These are phyloP conservation scores for Paspalum notatum DNA, from an alignment of 176 grass and related monocot species.

Conservation along the genomic window DNA sequence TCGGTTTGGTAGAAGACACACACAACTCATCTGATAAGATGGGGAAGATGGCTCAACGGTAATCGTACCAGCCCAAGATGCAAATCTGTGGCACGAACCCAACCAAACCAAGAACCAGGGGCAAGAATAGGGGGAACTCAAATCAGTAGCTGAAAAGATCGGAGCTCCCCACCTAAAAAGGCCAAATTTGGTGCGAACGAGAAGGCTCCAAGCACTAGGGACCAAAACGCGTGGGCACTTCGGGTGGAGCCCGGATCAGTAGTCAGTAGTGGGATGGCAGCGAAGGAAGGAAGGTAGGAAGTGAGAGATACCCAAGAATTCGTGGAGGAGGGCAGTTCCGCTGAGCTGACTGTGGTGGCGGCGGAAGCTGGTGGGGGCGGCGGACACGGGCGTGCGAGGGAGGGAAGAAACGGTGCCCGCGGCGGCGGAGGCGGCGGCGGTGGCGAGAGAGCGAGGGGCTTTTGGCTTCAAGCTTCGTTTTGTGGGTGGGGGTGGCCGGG, in stretches of 20 bases:
- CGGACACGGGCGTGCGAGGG: neutral
- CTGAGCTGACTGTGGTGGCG: neutral
- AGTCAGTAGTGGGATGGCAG: neutral
- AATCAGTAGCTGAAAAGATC: conserved; percentile 42
- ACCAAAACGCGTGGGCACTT: conserved; percentile 32
- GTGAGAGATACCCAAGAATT: neutral
- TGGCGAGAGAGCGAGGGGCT: neutral
- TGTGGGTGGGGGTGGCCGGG: neutral
- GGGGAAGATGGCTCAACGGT: neutral
- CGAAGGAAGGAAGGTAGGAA: neutral
- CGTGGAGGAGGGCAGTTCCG: neutral
- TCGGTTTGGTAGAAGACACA: conserved; percentile 41
- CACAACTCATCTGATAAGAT: conserved; percentile 41
- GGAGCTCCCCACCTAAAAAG: conserved; percentile 41
- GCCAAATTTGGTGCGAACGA: conserved; percentile 43
- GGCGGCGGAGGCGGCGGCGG: neutral
- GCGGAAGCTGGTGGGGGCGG: neutral
- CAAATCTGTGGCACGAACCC: conserved; percentile 22
- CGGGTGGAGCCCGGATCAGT: conserved; percentile 41
- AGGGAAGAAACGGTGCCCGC: neutral
- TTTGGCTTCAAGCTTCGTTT: neutral
- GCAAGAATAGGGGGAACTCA: neutral
- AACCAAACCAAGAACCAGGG: neutral
- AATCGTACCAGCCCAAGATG: neutral
- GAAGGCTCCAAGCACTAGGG: conserved; percentile 47